Evolutionary conservation across 352 stramenopile species (phyloP), one percentile per base, ranked within the genome.

Genomic region (Pythium dissotocum): DNA sequence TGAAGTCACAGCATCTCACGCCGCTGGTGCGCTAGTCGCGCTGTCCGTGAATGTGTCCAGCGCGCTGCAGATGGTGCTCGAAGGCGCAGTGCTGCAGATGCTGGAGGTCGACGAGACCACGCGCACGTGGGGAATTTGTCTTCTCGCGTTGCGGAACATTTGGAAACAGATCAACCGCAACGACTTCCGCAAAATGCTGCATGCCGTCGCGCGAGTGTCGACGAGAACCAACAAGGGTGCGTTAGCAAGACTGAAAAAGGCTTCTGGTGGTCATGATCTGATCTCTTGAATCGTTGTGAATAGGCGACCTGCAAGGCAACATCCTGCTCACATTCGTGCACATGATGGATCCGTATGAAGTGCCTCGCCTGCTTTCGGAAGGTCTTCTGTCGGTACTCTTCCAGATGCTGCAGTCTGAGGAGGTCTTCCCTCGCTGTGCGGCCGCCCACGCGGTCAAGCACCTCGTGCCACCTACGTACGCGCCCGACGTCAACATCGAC

Each of bases 261-360:
- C 12, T 9, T 40, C 1, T 40, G 35, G 35, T 6, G 6, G 10
- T 40, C 8, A 6, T 40, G 35, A 40, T 40, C 35, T 40, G 18
- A 4, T 52, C n/a, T 30, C 30, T 28, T 44, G 16, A 33, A 18
- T 59, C 32, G 30, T 18, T 58, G 38, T 18, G 55, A 13, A 68
- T 14, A 94, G 86, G 87, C 12, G 80, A 92, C 51, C 70, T 96
- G 53, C 82, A 87, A 36, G 87, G 88, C 33, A 95, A 95, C 57
- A 93, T 96, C 51, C 61, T 96, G 65, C 63, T 96, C 52, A 96
- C 87, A 1, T 93, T 96, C 61, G 88, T 96, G 13, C 88, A 96
- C 79, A 93, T 96, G 87, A 93, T 96, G 85, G 84, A 95, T 69
- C 75, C 84, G 9, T 68, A 59, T 6, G 88, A 95, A 55, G 85